Conservation (phyloP, 495 filamentous ascomycete genomes). For the Talaromyces thailandensis region DNA sequence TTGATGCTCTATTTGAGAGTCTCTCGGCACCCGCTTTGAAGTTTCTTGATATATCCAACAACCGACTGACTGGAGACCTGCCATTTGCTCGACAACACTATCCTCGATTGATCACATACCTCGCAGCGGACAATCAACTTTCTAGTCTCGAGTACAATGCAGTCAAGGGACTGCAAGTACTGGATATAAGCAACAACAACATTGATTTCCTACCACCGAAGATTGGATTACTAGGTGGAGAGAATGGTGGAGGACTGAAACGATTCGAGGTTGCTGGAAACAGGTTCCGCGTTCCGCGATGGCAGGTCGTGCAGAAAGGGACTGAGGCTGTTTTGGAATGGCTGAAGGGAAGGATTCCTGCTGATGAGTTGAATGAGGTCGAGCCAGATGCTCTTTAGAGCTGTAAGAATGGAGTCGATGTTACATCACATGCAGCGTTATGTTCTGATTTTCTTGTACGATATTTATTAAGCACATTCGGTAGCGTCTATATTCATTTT, state of each 20-base stretch:
- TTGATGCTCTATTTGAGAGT: constrained; percentile 51
- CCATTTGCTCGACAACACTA: constrained; percentile 48
- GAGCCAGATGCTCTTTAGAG: constrained; percentile 20
- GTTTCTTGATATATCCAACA: constrained; percentile 70
- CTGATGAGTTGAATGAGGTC: constrained; percentile 42
- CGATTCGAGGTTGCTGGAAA: constrained; percentile 67
- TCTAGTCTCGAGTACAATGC: constrained; percentile 61
- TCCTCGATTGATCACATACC: constrained; percentile 55
- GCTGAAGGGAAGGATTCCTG: constrained; percentile 69
- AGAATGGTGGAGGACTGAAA: constrained; percentile 38
- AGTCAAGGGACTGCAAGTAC: constrained; percentile 61
- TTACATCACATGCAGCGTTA: not conserved
- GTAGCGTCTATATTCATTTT: not conserved
- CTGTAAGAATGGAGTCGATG: too few species aligned
- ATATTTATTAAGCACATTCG: not conserved
- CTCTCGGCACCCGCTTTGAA: constrained; percentile 63
- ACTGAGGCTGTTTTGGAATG: constrained; percentile 81
- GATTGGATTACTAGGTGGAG: constrained; percentile 62
- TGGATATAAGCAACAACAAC: constrained; percentile 78
- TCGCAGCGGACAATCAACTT: constrained; percentile 70
- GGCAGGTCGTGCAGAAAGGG: constrained; percentile 77
- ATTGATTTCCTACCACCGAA: constrained; percentile 67
- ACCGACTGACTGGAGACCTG: constrained; percentile 59
- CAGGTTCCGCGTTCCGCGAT: constrained; percentile 76
- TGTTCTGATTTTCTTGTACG: not conserved